phyloP scores from a whole-genome alignment of 306 rosid species.

The Heteromeles arbutifolia region DNA sequence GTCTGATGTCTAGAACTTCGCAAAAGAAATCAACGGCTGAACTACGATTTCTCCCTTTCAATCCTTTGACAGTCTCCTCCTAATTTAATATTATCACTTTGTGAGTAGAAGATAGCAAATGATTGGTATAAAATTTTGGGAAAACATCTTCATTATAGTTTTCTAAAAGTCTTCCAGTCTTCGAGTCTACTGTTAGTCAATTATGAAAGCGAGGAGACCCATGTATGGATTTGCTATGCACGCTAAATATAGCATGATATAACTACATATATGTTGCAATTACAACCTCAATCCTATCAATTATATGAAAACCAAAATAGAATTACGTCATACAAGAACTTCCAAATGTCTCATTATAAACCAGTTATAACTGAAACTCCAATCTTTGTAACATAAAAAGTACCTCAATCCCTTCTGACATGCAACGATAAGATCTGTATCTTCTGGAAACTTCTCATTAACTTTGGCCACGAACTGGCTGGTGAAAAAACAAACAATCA shows the following conservation, averaged over 20 bases:
- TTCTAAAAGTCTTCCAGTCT: neutral
- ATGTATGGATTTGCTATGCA: neutral
- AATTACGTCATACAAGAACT: neutral
- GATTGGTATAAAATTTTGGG: neutral
- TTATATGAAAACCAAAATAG: neutral
- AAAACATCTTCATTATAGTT: neutral
- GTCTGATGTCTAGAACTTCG: neutral
- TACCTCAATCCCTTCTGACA: conserved; percentile 94
- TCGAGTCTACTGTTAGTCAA: neutral
- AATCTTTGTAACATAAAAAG: conserved; percentile 14
- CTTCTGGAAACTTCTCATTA: conserved; percentile 65
- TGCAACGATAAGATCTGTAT: conserved; percentile 77
- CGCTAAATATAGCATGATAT: neutral
- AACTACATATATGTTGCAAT: neutral
- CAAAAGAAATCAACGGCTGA: neutral
- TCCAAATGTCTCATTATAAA: conserved; percentile 2
- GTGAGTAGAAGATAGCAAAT: neutral
- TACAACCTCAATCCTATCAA: neutral
- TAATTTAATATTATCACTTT: neutral
- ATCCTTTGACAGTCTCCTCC: neutral
- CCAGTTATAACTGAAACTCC: conserved; percentile 12
- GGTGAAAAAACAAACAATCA: conserved; percentile 25
- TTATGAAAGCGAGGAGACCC: neutral
- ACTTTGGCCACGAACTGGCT: conserved; percentile 75
- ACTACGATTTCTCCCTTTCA: neutral